Conservation (phyloP, 1,284 basidiomycete genomes). For the Ustilago crameri region DNA sequence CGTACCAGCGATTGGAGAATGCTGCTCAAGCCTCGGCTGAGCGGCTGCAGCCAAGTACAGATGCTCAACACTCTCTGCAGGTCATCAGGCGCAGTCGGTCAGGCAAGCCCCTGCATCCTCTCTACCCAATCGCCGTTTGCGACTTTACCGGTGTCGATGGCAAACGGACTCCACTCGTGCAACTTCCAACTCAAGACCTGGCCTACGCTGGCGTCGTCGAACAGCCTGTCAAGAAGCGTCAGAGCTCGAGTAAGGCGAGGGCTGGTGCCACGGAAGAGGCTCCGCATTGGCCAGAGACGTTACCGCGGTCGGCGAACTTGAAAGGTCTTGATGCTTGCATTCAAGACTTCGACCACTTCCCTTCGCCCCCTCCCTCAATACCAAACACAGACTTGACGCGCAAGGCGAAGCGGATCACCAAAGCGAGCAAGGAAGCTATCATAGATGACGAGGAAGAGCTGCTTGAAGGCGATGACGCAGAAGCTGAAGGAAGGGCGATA, state of each 20-base stretch:
- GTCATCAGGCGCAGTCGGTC: constrained; percentile 28
- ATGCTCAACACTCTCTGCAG: not conserved
- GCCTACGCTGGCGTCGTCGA: constrained; percentile 25
- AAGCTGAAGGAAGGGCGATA: not conserved
- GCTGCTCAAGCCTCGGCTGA: not conserved
- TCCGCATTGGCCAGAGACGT: constrained; percentile 29
- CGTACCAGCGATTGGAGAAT: constrained; percentile 26
- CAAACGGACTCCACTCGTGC: constrained; percentile 21
- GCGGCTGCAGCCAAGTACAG: not conserved
- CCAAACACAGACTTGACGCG: constrained; percentile 27
- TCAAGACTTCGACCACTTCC: constrained; percentile 31
- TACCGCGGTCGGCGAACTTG: constrained; percentile 28
- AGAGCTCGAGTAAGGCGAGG: constrained; percentile 19
- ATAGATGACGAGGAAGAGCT: constrained; percentile 10
- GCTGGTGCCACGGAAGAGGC: not conserved
- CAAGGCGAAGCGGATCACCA: constrained; percentile 33
- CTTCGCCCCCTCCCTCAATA: constrained; percentile 4
- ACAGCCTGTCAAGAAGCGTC: constrained; percentile 26
- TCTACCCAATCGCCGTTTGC: constrained; percentile 43
- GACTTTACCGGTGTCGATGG: constrained; percentile 63
- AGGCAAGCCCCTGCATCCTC: constrained; percentile 32
- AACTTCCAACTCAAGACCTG: constrained; percentile 20
- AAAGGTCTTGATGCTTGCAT: constrained; percentile 42
- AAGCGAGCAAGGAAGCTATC: constrained; percentile 13
- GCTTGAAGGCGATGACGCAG: constrained; percentile 9